Conservation (phyloP, 108 stramenopile species). For the Skeletonema menzelii region DNA sequence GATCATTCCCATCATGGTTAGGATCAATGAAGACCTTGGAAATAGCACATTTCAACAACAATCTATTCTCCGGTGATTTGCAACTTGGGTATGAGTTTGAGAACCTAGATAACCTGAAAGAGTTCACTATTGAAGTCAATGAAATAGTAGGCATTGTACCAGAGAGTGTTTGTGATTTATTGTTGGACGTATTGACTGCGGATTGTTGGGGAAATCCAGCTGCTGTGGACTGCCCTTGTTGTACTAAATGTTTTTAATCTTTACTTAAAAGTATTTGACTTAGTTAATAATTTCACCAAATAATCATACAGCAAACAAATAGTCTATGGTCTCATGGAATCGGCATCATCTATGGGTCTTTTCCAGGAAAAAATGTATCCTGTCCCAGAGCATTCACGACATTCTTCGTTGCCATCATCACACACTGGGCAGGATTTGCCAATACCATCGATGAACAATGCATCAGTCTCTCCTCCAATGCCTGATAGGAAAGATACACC, state of each 20-base stretch:
- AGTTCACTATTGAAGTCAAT: slow-evolving; percentile 40
- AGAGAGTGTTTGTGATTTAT: slow-evolving; percentile 36
- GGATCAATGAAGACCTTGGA: slow-evolving; percentile 28
- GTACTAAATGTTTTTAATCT: slow-evolving; percentile 22
- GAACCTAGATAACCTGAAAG: slow-evolving; percentile 23
- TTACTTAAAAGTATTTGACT: background rate
- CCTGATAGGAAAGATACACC: slow-evolving; percentile 26
- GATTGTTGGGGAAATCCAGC: slow-evolving; percentile 46
- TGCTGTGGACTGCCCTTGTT: slow-evolving; percentile 42
- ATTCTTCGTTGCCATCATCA: slow-evolving; percentile 32
- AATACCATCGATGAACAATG: slow-evolving; percentile 36
- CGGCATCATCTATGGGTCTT: slow-evolving; percentile 1
- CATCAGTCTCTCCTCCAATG: slow-evolving; percentile 32
- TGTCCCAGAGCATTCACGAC: slow-evolving; percentile 38
- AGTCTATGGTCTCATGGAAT: slow-evolving; percentile 12
- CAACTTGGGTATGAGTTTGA: slow-evolving; percentile 18
- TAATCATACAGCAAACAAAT: background rate
- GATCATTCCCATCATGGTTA: slow-evolving; percentile 25
- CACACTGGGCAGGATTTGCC: slow-evolving; percentile 39
- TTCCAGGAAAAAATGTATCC: slow-evolving; percentile 37
- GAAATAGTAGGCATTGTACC: slow-evolving; percentile 21
- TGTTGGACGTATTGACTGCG: slow-evolving; percentile 29
- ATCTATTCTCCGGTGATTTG: slow-evolving; percentile 33
- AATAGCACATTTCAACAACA: slow-evolving; percentile 40
- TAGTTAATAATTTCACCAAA: background rate